A percentile compares a stretch with the other conserved stretches of the same genome.
Evolutionary conservation across 83 land plant genomes (phyloP).

Genomic region (Picea engelmannii): DNA sequence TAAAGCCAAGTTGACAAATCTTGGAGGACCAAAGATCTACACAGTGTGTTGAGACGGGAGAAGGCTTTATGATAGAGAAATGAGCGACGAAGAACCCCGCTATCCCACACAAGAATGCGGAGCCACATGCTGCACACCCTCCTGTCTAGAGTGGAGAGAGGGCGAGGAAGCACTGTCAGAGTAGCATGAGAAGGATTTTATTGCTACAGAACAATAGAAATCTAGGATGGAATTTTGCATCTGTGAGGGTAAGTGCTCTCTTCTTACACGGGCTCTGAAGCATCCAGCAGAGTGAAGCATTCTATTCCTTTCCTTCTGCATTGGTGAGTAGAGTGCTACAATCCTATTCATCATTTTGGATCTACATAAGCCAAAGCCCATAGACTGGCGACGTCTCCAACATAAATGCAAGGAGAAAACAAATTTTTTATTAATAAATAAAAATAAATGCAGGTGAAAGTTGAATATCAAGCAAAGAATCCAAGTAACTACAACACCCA

Average conservation of each 20-base stretch:
- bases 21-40: no score
- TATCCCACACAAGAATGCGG: no score
- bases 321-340: neutral
- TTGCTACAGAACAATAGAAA: neutral
- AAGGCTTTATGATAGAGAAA: no score
- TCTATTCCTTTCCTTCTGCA: neutral
- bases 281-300: no score
- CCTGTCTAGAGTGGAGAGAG: slow-evolving; percentile 19
- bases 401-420: neutral
- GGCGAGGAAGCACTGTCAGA: slow-evolving; percentile 7
- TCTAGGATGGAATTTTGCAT: slow-evolving; percentile 9
- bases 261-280: neutral
- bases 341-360: neutral
- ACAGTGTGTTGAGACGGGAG: no score
- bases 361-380: neutral
- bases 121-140: neutral
- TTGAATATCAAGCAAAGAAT: no score
- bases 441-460: no score
- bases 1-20: no score
- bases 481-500: no score
- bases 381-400: neutral
- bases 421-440: no score
- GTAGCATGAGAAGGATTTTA: slow-evolving; percentile 7
- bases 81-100: no score
- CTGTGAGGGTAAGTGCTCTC: neutral